Evolutionary conservation across 176 grass and related monocot genomes (phyloP).

Genomic region (Aegilops speltoides): DNA sequence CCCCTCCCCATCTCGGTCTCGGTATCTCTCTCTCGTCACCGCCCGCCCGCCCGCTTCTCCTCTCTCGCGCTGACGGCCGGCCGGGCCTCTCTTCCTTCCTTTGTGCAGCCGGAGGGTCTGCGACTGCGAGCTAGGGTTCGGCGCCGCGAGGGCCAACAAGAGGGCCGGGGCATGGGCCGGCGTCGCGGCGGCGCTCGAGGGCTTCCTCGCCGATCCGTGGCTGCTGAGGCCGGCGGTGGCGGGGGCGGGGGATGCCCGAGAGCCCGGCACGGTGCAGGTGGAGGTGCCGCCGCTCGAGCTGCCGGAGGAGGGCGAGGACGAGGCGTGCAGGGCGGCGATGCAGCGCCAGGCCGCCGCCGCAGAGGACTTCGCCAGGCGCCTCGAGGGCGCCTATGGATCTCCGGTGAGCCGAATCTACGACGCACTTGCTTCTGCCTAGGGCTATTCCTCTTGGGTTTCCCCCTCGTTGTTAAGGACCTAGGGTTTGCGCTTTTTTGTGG

Average conservation of each 20-base stretch:
- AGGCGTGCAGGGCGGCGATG: slow-evolving; percentile 42
- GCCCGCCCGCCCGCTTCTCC: not conserved
- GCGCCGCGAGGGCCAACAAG: not conserved
- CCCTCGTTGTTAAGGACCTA: not conserved
- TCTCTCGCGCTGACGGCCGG: not conserved
- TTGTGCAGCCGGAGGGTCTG: slow-evolving; percentile 66
- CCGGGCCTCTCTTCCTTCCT: not conserved
- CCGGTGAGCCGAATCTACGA: slow-evolving; percentile 43
- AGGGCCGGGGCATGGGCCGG: slow-evolving; percentile 25
- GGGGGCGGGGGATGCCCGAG: not conserved
- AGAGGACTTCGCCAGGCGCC: slow-evolving; percentile 55
- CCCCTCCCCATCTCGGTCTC: not conserved
- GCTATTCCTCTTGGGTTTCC: not conserved
- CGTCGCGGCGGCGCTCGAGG: slow-evolving; percentile 43
- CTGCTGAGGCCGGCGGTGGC: slow-evolving; percentile 27
- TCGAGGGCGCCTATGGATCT: slow-evolving; percentile 43
- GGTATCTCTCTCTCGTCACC: not conserved
- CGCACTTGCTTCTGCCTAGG: not conserved
- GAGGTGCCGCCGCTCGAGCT: slow-evolving; percentile 57
- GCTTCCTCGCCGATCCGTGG: slow-evolving; percentile 76
- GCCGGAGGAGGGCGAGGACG: slow-evolving; percentile 47
- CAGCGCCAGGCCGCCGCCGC: slow-evolving; percentile 66
- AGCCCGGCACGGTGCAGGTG: slow-evolving; percentile 52
- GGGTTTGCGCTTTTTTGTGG: not conserved
- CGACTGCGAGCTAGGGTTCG: slow-evolving; percentile 81